Conservation (phyloP, 108 stramenopile genomes). For the Nitzschia inconspicua region DNA sequence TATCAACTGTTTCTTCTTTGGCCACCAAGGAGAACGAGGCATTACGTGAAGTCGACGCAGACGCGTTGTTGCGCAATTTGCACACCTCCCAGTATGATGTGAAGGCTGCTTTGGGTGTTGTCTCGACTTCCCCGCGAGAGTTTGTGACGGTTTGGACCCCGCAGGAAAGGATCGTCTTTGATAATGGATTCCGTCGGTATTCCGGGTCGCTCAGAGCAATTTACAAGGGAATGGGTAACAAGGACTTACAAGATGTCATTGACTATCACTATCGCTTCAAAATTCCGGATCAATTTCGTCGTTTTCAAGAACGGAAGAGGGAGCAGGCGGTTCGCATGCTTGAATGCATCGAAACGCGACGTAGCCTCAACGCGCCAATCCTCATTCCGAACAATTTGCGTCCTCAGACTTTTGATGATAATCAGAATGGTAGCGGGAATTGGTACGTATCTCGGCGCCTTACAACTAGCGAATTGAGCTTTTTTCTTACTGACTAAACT, state of each 20-base stretch:
- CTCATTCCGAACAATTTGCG: background rate
- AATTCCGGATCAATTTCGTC: slow-evolving; percentile 83
- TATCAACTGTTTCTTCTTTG: slow-evolving; percentile 39
- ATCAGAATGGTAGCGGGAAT: slow-evolving; percentile 28
- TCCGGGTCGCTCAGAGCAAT: slow-evolving; percentile 71
- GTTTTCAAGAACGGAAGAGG: slow-evolving; percentile 75
- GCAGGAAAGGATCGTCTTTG: slow-evolving; percentile 60
- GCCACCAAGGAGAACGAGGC: slow-evolving; percentile 7
- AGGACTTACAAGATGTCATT: slow-evolving; percentile 63
- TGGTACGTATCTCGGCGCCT: slow-evolving; percentile 17
- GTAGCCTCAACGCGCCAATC: slow-evolving; percentile 20
- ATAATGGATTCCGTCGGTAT: slow-evolving; percentile 67
- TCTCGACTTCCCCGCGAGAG: slow-evolving; percentile 27
- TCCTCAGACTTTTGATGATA: slow-evolving; percentile 10
- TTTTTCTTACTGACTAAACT: slow-evolving; percentile 24
- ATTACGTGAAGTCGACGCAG: slow-evolving; percentile 54
- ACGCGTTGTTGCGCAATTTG: slow-evolving; percentile 46
- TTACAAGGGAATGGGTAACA: slow-evolving; percentile 43
- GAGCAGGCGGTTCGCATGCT: slow-evolving; percentile 77
- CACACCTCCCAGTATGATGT: slow-evolving; percentile 46
- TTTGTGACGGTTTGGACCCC: slow-evolving; percentile 58
- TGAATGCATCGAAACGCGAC: slow-evolving; percentile 69
- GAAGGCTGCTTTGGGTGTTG: slow-evolving; percentile 39
- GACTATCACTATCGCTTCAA: slow-evolving; percentile 89
- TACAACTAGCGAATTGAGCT: background rate